Evolutionary conservation across 116 monocot genomes (phyloP).

Genomic region (Cymodocea nodosa): DNA sequence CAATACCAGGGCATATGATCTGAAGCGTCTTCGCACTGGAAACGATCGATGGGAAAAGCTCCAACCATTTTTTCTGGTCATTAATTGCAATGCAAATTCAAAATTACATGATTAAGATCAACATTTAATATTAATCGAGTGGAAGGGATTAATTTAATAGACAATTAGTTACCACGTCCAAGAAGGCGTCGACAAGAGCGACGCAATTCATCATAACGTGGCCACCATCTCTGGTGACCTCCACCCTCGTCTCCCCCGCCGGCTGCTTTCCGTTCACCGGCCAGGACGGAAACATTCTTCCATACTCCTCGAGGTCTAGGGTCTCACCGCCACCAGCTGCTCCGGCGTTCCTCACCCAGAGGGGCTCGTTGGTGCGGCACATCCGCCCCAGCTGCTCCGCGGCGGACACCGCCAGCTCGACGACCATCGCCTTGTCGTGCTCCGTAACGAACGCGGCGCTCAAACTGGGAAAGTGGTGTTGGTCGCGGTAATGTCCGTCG

Average conservation of each 20-base stretch:
- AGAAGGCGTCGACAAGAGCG: slow-evolving; percentile 71
- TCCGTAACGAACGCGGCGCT: slow-evolving; percentile 31
- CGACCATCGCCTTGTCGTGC: slow-evolving; percentile 48
- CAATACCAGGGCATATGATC: slow-evolving; percentile 44
- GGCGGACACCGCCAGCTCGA: slow-evolving; percentile 69
- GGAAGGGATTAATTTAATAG: too few species aligned
- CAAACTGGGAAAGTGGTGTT: background rate
- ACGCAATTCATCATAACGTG: slow-evolving; percentile 94
- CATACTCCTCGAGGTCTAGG: slow-evolving; percentile 49
- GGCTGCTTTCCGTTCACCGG: slow-evolving; percentile 38
- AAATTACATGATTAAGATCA: background rate
- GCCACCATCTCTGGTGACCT: slow-evolving; percentile 53
- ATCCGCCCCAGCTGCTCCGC: slow-evolving; percentile 44
- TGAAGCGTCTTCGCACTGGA: slow-evolving; percentile 66
- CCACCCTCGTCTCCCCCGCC: slow-evolving; percentile 26
- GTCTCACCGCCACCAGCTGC: slow-evolving; percentile 15
- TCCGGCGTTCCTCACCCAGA: slow-evolving; percentile 29
- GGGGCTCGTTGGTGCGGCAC: slow-evolving; percentile 41
- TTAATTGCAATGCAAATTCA: background rate
- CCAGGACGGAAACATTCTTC: slow-evolving; percentile 38
- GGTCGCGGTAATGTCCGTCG: background rate
- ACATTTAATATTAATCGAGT: background rate
- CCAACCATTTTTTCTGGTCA: slow-evolving; percentile 79
- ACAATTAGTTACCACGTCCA: slow-evolving; percentile 57
- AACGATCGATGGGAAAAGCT: slow-evolving; percentile 82